Percentiles rank a stretch among this genome's conserved stretches.
Evolutionary conservation across 768 basidiomycete genomes (phyloP).

Genomic region (Floccularia luteovirens): DNA sequence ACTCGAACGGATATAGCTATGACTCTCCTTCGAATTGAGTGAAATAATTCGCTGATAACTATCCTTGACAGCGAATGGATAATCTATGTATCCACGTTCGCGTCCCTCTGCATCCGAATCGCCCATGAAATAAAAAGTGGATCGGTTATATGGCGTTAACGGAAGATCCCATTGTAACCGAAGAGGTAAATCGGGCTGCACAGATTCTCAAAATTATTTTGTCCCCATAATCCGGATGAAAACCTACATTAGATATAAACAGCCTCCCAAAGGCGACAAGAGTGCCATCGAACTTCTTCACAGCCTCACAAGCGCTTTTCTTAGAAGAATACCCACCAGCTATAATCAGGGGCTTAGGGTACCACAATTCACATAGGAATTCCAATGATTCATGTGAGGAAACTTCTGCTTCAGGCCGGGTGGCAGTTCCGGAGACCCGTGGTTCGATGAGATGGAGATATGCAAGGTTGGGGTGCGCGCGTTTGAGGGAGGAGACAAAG

Average conservation of each 20-base stretch:
- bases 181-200: slow-evolving; percentile 33
- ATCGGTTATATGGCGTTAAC: slow-evolving; percentile 21
- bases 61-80: slow-evolving; percentile 18
- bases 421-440: slow-evolving; percentile 4
- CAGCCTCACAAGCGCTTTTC: slow-evolving; percentile 17
- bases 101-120: slow-evolving; percentile 14
- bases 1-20: too few species aligned
- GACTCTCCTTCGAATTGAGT: too few species aligned
- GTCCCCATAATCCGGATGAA: background rate
- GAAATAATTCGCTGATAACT: too few species aligned
- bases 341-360: slow-evolving; percentile 16
- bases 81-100: slow-evolving; percentile 21
- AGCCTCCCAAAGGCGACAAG: slow-evolving; percentile 20
- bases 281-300: slow-evolving; percentile 14
- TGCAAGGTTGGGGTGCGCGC: slow-evolving; percentile 24
- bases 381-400: slow-evolving; percentile 9
- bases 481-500: slow-evolving; percentile 17
- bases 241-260: slow-evolving; percentile 25
- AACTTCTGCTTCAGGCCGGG: background rate
- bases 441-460: slow-evolving; percentile 35
- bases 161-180: slow-evolving; percentile 25
- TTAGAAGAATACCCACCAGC: slow-evolving; percentile 24
- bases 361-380: slow-evolving; percentile 18
- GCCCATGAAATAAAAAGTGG: slow-evolving; percentile 29
- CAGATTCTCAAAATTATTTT: background rate